Conservation (phyloP, 495 filamentous ascomycete species). For the Penicillium coffeae region DNA sequence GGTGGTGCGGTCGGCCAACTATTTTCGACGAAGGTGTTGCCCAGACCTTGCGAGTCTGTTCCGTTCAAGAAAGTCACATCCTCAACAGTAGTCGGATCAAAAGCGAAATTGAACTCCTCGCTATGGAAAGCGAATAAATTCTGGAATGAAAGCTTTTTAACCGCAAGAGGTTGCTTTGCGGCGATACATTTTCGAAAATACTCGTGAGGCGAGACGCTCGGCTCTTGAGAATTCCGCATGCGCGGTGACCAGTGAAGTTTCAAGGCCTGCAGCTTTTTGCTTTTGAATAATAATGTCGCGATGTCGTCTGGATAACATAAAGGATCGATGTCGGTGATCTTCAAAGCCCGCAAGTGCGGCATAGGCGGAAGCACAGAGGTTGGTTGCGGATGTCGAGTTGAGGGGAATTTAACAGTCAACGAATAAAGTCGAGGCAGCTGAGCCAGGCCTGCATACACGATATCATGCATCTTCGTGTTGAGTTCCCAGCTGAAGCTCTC, state of each 20-base stretch:
- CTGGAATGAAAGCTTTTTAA: conserved; percentile 50
- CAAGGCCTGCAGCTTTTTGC: conserved; percentile 51
- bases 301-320: conserved; percentile 65
- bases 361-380: conserved; percentile 56
- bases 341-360: conserved; percentile 49
- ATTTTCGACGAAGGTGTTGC: conserved; percentile 54
- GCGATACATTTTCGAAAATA: conserved; percentile 54
- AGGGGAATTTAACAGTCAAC: conserved; percentile 54
- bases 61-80: conserved; percentile 52
- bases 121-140: conserved; percentile 56
- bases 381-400: conserved; percentile 53
- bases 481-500: conserved; percentile 61
- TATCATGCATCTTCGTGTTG: conserved; percentile 59
- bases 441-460: conserved; percentile 53
- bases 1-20: conserved; percentile 41
- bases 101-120: conserved; percentile 36
- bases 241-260: conserved; percentile 59
- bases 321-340: conserved; percentile 58
- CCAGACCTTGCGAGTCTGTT: conserved; percentile 32
- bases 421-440: conserved; percentile 47
- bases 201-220: conserved; percentile 49
- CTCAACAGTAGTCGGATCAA: conserved; percentile 40
- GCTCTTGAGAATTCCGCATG: conserved; percentile 56
- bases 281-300: conserved; percentile 49
- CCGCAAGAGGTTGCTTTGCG: conserved; percentile 36